Base-by-base conservation (phyloP, 108 stramenopile species). In the Nitzschia putrida region DNA sequence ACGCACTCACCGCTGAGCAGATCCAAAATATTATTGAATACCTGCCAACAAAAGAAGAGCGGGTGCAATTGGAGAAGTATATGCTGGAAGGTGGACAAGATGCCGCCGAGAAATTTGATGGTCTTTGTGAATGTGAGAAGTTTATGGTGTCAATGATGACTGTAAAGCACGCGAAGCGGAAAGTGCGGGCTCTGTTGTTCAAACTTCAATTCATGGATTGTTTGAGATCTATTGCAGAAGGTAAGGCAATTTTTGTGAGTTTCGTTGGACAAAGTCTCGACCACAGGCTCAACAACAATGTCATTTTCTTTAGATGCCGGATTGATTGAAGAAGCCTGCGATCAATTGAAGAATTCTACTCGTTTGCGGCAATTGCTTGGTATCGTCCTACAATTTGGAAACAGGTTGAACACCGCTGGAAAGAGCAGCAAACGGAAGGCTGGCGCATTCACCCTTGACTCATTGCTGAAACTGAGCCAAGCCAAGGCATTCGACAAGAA, bases 401-500 rank as follows among this genome's bases (percentile, higher is more conserved):
- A 97, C 58, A 84, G 88, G 14, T 76, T 97, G 20, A 97, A 95
- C 67, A 93, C 90, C 3, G 94, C 90, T 8, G 93, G 92, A 22
- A 79, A 73, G 34, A 70, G 76, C 26, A 78, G 71, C 20, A 84
- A 88, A 57, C 57, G 83, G 24, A 90, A 90, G 65, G 94, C 96
- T 8, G 86, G 88, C 14, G 98, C 93, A 14, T 97, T 97, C 72
- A 83, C 95, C 6, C 73, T 98, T 6, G 95, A 97, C 57, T 96
- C 96, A 6, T 82, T 98, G 25, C 83, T 96, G 34, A 97, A 97
- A 80, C 81, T 98, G 57, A 92, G 84, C 57, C 83, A 93, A 59
- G 96, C 97, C 20, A 98, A 98, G 81, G 97, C 97, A 13, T 92
- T 92, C 64, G 98, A 98, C 83, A 93, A 95, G 80, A 97, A 96